Evolutionary conservation across 257 asterid species (phyloP), one percentile per base, ranked within the genome.

Genomic region (Jaltomata sinuosa): DNA sequence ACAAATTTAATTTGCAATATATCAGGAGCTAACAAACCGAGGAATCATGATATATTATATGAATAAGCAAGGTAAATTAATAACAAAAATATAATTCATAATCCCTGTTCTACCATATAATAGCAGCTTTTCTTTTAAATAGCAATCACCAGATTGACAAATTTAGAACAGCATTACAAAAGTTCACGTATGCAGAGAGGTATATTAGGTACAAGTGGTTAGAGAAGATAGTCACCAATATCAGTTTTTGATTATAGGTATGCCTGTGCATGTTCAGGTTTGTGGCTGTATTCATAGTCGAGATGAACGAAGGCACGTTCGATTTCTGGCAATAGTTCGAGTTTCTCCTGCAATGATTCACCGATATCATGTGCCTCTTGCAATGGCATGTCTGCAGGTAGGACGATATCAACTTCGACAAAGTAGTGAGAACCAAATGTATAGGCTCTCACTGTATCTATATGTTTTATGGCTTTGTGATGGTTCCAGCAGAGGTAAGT

Each of bases 401-500:
- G 79, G 83, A 90, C 93, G 31, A 90, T 89, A 79, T 90, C 93
- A 64, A 90, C 93, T 87, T 90, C 93, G 0, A 89, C 93, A 52
- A 90, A 90, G 87, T 89, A 90, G 86, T 89, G 90, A 9, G 92
- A 90, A 81, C 93, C 92, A 50, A 90, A 90, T 57, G 93, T 90
- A 80, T 90, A 90, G 22, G 92, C 93, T 85, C 92, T 71, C 53
- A 90, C 92, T 0, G 93, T 90, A 79, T 90, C 93, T 5, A 90
- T 90, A 85, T 90, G 93, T 61, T 89, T 85, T 86, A 90, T 85
- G 80, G 90, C 87, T 86, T 87, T 87, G 87, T 90, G 93, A 85
- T 90, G 93, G 67, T 90, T 90, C 92, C 93, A 90, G 77, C 93
- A 90, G 34, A 90, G 90, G 85, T 90, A 90, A 22, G 93, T 90